Evolutionary conservation across 75 land plant species (phyloP).

Genomic region (Cupressus sempervirens): DNA sequence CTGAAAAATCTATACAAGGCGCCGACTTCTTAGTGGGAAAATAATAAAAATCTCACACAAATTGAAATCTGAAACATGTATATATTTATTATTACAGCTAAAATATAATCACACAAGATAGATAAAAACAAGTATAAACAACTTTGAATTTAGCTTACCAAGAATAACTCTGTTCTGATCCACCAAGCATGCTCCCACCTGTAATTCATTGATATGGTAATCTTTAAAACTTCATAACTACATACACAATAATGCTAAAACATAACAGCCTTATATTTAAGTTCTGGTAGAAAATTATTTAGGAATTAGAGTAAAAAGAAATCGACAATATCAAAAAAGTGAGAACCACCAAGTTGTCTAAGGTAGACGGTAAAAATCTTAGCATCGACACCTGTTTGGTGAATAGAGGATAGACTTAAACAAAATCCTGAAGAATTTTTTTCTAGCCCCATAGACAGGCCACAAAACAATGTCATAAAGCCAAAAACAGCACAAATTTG

Average conservation of each 20-base stretch:
- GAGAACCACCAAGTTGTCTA: background rate
- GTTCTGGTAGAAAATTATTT: background rate
- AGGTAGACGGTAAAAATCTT: background rate
- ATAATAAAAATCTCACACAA: background rate
- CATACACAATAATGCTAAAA: background rate
- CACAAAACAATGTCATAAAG: background rate
- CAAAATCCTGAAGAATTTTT: conserved; percentile 1
- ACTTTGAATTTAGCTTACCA: conserved; percentile 37
- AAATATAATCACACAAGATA: background rate
- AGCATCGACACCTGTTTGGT: background rate
- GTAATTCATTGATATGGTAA: conserved; percentile 1
- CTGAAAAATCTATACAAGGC: background rate
- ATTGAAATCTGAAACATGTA: background rate
- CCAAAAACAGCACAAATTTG: background rate
- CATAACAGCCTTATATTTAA: background rate
- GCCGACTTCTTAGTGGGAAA: background rate
- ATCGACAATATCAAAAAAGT: background rate
- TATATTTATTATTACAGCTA: background rate
- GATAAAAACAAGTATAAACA: conserved; percentile 3
- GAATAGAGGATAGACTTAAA: background rate
- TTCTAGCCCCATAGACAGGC: background rate
- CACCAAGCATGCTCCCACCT: conserved; percentile 98
- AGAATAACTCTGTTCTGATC: conserved; percentile 84
- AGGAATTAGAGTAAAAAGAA: background rate
- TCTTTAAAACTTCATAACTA: background rate